Conservation (phyloP, 495 filamentous ascomycete species). For the Aspergillus sclerotioniger region DNA sequence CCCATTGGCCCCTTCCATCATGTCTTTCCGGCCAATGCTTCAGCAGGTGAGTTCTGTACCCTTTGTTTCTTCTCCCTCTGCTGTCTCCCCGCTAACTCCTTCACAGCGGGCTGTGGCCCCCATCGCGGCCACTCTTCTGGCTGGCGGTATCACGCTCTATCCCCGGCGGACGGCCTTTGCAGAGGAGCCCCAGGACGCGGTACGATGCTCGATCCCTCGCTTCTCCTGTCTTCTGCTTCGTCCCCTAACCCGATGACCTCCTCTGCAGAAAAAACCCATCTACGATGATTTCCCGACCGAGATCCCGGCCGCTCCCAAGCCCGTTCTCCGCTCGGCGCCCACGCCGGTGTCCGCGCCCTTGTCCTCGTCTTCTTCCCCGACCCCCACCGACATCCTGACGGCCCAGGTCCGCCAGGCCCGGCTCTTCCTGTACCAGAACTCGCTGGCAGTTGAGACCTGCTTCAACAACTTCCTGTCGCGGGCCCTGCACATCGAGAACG, state of each 20-base stretch:
- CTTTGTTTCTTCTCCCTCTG: constrained; percentile 10
- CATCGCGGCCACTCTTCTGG: constrained; percentile 52
- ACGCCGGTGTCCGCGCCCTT: constrained; percentile 15
- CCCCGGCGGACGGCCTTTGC: constrained; percentile 55
- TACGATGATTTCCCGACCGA: constrained; percentile 68
- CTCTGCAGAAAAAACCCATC: constrained; percentile 70
- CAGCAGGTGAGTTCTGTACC: constrained; percentile 36
- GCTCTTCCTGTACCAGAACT: constrained; percentile 75
- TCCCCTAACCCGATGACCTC: background rate
- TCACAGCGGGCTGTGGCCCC: constrained; percentile 56
- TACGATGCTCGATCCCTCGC: constrained; percentile 22
- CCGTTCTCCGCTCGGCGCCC: constrained; percentile 19
- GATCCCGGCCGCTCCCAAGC: constrained; percentile 25
- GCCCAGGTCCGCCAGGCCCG: constrained; percentile 75
- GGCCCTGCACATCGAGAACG: constrained; percentile 75
- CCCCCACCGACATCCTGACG: constrained; percentile 88
- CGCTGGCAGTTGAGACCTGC: constrained; percentile 66
- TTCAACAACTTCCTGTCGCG: constrained; percentile 74
- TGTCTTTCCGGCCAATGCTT: constrained; percentile 50
- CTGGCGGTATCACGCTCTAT: constrained; percentile 52
- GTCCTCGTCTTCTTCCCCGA: constrained; percentile 53
- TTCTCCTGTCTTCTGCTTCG: background rate
- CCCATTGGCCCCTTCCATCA: constrained; percentile 29
- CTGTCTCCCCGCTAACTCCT: constrained; percentile 22
- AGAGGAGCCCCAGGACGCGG: constrained; percentile 48